Percentiles rank a stretch among this genome's conserved stretches.
phyloP scores from a whole-genome alignment of 2,329 filamentous ascomycete species.

The Pseudocercospora vitis region DNA sequence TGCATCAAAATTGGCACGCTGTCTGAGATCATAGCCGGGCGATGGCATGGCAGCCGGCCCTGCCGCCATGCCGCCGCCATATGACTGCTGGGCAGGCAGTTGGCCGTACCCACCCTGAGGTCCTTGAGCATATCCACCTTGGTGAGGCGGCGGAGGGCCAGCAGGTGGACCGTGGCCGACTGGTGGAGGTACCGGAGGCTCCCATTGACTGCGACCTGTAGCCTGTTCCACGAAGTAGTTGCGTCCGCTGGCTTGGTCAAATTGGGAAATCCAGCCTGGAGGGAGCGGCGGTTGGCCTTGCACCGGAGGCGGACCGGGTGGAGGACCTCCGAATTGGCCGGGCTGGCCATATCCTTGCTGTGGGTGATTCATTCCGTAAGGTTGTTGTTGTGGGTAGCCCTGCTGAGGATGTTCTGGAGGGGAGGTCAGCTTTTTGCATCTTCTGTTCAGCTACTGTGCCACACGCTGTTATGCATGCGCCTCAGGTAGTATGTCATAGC shows the following conservation, averaged over 20 bases:
- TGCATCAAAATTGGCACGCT: conserved; percentile 66
- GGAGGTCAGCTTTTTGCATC: conserved; percentile 4
- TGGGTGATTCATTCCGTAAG: conserved; percentile 7
- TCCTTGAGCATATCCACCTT: conserved; percentile 22
- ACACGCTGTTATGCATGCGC: conserved; percentile 4
- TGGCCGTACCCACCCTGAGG: conserved; percentile 16
- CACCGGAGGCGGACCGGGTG: conserved; percentile 19
- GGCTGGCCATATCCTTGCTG: conserved; percentile 18
- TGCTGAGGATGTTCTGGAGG: conserved; percentile 6
- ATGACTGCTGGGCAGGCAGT: conserved; percentile 20
- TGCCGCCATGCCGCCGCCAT: conserved; percentile 20
- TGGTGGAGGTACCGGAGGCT: conserved; percentile 21
- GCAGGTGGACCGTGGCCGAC: conserved; percentile 26
- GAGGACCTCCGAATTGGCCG: conserved; percentile 20
- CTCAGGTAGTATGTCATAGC: conserved; percentile 2
- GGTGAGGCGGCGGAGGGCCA: conserved; percentile 25
- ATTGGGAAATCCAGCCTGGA: conserved; percentile 21
- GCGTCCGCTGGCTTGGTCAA: conserved; percentile 17
- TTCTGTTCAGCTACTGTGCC: conserved; percentile 6
- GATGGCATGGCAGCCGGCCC: conserved; percentile 64
- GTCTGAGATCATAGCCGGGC: conserved; percentile 71
- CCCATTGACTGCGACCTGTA: conserved; percentile 19
- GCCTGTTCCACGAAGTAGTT: conserved; percentile 19
- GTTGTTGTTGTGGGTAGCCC: conserved; percentile 5
- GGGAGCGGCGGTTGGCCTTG: conserved; percentile 16